Evolutionary conservation across 2,329 filamentous ascomycete genomes (phyloP).

Genomic region (Scedosporium boydii): DNA sequence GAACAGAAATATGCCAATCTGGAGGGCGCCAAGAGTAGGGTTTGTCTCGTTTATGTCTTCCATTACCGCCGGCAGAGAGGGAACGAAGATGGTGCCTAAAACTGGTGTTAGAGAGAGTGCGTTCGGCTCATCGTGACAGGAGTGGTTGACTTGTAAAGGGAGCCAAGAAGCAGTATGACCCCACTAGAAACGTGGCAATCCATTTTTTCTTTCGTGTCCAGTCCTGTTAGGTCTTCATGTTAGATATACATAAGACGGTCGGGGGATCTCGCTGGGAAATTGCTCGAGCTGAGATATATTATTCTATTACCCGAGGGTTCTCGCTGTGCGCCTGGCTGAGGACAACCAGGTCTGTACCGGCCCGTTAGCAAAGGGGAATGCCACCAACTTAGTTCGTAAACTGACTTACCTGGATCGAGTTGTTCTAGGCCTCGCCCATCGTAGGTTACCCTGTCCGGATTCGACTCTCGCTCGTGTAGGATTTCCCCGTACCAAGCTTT

Average conservation of each 20-base stretch:
- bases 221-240: neutral
- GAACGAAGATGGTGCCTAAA: constrained; percentile 6
- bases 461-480: neutral
- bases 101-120: too few species aligned
- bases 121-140: neutral
- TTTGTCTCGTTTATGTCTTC: neutral
- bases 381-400: neutral
- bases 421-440: neutral
- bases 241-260: too few species aligned
- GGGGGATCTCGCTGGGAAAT: neutral
- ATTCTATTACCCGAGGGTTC: neutral
- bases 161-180: constrained; percentile 3
- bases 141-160: constrained; percentile 5
- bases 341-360: neutral
- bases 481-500: neutral
- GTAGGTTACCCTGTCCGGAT: constrained; percentile 1
- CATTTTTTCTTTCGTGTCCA: constrained; percentile 1
- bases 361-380: neutral
- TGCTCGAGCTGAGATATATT: neutral
- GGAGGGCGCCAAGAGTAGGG: neutral
- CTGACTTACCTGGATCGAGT: neutral
- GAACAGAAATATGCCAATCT: constrained; percentile 5
- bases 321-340: neutral
- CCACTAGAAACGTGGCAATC: constrained; percentile 1
- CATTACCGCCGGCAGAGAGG: neutral